These are phyloP conservation scores for Lasiodiplodia hormozganensis DNA, from an alignment of 2,329 filamentous ascomycete species.

Conservation along the genomic window DNA sequence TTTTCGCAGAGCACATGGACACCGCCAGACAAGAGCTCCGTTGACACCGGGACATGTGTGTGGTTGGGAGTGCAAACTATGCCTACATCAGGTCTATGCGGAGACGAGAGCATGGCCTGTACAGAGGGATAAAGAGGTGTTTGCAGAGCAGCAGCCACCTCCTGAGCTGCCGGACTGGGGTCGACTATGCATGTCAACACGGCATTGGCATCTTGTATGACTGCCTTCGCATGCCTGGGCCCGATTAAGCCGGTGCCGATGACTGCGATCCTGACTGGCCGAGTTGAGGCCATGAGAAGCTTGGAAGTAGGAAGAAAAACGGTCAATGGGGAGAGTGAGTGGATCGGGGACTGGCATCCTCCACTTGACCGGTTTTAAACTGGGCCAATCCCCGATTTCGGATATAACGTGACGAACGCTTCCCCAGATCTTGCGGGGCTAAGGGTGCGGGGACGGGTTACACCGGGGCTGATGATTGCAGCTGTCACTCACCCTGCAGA, in stretches of 20 bases:
- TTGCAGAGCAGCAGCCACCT: conserved; percentile 46
- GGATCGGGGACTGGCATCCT: not conserved
- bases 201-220: conserved; percentile 48
- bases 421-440: conserved; percentile 11
- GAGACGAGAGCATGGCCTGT: conserved; percentile 50
- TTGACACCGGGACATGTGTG: conserved; percentile 61
- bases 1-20: conserved; percentile 66
- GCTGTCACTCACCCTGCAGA: not conserved
- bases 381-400: conserved; percentile 7
- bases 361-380: not conserved
- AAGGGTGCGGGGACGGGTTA: conserved; percentile 1
- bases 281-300: conserved; percentile 26
- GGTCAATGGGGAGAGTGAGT: not conserved
- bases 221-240: conserved; percentile 57
- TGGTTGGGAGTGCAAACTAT: conserved; percentile 67
- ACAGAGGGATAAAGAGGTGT: conserved; percentile 53
- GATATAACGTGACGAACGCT: conserved; percentile 2
- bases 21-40: conserved; percentile 55
- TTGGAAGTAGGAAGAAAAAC: not conserved
- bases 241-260: conserved; percentile 59
- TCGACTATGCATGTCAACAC: conserved; percentile 56
- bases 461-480: not conserved
- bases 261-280: conserved; percentile 51
- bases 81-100: conserved; percentile 57
- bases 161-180: conserved; percentile 48